Conservation (phyloP, 2,329 filamentous ascomycete genomes). For the Tolypocladium nubicola region DNA sequence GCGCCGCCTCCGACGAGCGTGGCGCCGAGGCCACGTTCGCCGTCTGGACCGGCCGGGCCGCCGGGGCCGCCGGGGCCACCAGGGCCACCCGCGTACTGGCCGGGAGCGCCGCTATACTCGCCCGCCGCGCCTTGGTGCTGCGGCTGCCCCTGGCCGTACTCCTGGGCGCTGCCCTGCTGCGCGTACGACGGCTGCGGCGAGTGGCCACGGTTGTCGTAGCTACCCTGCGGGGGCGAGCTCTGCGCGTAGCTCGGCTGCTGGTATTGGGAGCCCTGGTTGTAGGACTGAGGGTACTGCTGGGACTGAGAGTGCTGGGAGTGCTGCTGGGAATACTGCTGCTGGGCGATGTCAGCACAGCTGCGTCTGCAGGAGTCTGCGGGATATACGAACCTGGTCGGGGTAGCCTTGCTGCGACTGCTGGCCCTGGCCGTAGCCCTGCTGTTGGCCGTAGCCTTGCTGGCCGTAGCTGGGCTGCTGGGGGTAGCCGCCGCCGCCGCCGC, state of each 20-base stretch:
- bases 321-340: not conserved
- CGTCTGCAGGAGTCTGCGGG: no score
- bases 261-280: conserved; percentile 8
- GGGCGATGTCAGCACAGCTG: not conserved
- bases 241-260: conserved; percentile 6
- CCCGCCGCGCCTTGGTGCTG: conserved; percentile 13
- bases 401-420: conserved; percentile 5
- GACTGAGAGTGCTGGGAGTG: not conserved
- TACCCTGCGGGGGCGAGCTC: conserved; percentile 1
- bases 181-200: conserved; percentile 5
- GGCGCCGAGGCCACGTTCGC: conserved; percentile 26
- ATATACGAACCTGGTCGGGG: not conserved
- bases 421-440: not conserved
- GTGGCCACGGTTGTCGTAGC: conserved; percentile 7
- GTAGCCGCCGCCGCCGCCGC: conserved; percentile 11
- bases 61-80: conserved; percentile 11
- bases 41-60: conserved; percentile 18
- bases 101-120: conserved; percentile 8
- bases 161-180: conserved; percentile 2
- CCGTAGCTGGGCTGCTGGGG: conserved; percentile 14
- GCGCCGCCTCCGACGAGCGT: no score
- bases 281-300: not conserved
- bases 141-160: conserved; percentile 15
- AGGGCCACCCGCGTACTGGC: conserved; percentile 9
- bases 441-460: conserved; percentile 7